Base-by-base conservation (phyloP, 345 rosid species). In the Gossypioides kirkii region DNA sequence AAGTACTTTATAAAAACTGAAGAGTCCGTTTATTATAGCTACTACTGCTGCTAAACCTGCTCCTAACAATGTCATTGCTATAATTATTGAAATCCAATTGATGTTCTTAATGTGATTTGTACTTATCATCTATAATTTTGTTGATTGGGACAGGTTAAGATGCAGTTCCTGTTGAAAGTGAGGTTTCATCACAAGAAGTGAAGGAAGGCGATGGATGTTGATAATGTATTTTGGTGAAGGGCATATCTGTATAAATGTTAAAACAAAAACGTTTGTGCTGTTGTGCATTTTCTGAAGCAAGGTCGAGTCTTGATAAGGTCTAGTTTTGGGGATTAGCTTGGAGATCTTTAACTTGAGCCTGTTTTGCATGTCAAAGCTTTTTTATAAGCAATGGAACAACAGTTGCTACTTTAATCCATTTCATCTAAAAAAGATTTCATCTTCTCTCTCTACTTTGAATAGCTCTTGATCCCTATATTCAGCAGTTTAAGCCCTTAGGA, bases 131-230 rank as follows among this genome's bases (percentile, higher is more conserved):
- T 23, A 22, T 11, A 49, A 23, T 69, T 3, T 73, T 58, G 32
- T 45, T 71, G 16, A 73, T 32, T 74, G 77, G 78, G 71, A 69
- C 87, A 91, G 97, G 91, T 91, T 73, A 95, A 92, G 86, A 82
- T 89, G 94, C 89, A 85, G 83, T 89, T 80, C 77, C 69, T 87
- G 81, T 71, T 87, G 88, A 89, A 85, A 86, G 87, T 89, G 76
- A 82, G 87, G 81, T 89, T 87, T 80, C 84, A 87, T 80, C 91
- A 95, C 85, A 91, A 88, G 90, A 76, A 86, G 83, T 85, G 85
- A 85, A 72, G 77, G 61, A 23, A 49, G 46, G 53, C 12, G 20
- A 68, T 59, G 53, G 50, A 55, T 38, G 61, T 56, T 62, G 12
- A 49, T 47, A 10, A 9, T 36, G 36, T 42, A 12, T 49, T 41